Base-by-base conservation (phyloP, 164 flowering plant species). In the Umbellularia californica region DNA sequence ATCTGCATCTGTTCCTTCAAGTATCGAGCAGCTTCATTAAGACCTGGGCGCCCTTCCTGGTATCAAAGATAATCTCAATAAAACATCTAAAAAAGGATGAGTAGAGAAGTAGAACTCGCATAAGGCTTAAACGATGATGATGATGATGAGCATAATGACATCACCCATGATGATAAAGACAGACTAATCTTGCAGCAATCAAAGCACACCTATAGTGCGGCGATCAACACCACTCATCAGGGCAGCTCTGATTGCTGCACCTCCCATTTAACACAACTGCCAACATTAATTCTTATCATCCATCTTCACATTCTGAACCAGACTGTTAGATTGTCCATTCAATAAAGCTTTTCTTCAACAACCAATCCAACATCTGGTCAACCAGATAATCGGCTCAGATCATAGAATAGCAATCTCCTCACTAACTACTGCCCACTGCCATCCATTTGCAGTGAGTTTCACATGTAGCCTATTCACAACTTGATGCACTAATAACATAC, bases 1-100 rank as follows among this genome's bases (percentile, higher is more conserved):
- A 74, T 70, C 65, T 90, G 87, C 84, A 93, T 71, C 86, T 92
- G 90, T 52, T 60, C 58, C 50, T 77, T 92, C 70, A 95, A 92
- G 72, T 95, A 95, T 10, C 35, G 51, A 33, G 94, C 99, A 24
- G 97, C 99, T 78, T 90, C 83, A 70, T 69, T 82, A 69, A 93
- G 81, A 14, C 99, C 99, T n/a, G 85, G 92, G 66, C 89, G 83
- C 76, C 99, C 99, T 84, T 90, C 98, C 99, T 95, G 74, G 28
- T 10, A 35, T 19, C 65, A 41, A 23, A 9, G 47, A 41, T 41
- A 24, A 58, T 23, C 22, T 23, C 35, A 33, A 71, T 2, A 12
- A 5, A 30, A 30, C 35, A 30, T 30, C 3, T 50, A 17, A 28
- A 25, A 25, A 27, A 27, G 10, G 13, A 60, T 55, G 41, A 70